Percentiles rank a stretch among this genome's conserved stretches.
phyloP scores from a whole-genome alignment of 2,329 filamentous ascomycete species.

The Biscogniauxia marginata region DNA sequence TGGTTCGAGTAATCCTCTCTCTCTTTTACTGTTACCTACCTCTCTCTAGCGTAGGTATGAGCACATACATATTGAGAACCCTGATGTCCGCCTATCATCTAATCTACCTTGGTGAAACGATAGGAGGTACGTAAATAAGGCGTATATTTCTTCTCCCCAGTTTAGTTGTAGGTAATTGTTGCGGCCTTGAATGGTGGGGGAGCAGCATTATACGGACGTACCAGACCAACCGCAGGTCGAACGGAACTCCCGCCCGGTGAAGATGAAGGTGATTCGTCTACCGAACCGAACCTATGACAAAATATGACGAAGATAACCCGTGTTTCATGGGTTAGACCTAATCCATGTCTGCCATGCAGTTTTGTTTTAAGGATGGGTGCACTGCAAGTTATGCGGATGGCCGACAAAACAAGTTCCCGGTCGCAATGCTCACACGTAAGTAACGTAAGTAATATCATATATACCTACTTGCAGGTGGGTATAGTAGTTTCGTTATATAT shows the following conservation, averaged over 20 bases:
- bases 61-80: neutral
- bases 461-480: neutral
- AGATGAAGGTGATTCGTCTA: neutral
- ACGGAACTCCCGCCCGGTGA: neutral
- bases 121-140: neutral
- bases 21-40: no score
- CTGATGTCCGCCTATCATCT: neutral
- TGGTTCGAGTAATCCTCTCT: no score
- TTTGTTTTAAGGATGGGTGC: neutral
- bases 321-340: neutral
- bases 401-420: neutral
- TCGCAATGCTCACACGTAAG: no score
- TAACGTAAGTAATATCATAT: neutral
- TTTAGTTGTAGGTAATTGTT: neutral
- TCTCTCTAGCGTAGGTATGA: no score
- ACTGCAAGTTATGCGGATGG: no score
- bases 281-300: neutral
- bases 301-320: neutral
- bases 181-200: neutral
- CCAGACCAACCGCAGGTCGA: no score
- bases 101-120: neutral
- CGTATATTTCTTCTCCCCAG: neutral
- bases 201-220: neutral
- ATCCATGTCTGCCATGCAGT: neutral
- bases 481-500: neutral